phyloP scores from a whole-genome alignment of 2,329 filamentous ascomycete species.

The Tympanopsis confertula region DNA sequence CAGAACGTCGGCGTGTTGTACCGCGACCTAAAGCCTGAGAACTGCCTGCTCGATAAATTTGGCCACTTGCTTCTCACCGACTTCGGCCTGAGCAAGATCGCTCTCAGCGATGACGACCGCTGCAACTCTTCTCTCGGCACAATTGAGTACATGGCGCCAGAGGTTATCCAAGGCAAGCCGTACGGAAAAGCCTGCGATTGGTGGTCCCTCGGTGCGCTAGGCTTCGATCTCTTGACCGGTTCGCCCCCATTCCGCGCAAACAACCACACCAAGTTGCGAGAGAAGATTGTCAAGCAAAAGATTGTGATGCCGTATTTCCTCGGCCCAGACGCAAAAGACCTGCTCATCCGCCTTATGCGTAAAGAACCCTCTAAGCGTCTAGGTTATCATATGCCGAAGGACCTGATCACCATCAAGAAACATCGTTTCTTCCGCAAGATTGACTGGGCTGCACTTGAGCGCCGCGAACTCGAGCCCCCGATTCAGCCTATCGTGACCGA shows the following conservation, averaged over 20 bases:
- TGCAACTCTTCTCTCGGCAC: conserved; percentile 91
- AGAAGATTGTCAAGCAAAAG: conserved; percentile 92
- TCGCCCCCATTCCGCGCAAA: conserved; percentile 80
- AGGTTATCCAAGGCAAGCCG: conserved; percentile 75
- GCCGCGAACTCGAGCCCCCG: conserved; percentile 72
- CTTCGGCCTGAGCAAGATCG: conserved; percentile 92
- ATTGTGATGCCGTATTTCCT: conserved; percentile 81
- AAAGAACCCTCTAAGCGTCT: conserved; percentile 89
- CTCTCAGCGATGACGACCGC: conserved; percentile 54
- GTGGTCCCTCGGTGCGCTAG: conserved; percentile 94
- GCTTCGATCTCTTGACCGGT: conserved; percentile 85
- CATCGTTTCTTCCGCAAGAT: conserved; percentile 97
- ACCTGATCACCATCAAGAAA: conserved; percentile 73
- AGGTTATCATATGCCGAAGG: conserved; percentile 78
- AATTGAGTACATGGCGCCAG: conserved; percentile 97
- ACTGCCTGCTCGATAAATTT: conserved; percentile 82
- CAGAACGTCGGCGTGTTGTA: conserved; percentile 88
- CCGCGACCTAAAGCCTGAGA: conserved; percentile 93
- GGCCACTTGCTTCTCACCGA: conserved; percentile 91
- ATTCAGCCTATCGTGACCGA: conserved; percentile 92
- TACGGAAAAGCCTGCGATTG: conserved; percentile 95
- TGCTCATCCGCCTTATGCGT: conserved; percentile 77
- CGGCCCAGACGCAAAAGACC: conserved; percentile 81
- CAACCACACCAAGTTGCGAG: conserved; percentile 89
- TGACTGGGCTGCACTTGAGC: conserved; percentile 80